phyloP scores from a whole-genome alignment of 306 rosid species.

The Ceratonia siliqua region DNA sequence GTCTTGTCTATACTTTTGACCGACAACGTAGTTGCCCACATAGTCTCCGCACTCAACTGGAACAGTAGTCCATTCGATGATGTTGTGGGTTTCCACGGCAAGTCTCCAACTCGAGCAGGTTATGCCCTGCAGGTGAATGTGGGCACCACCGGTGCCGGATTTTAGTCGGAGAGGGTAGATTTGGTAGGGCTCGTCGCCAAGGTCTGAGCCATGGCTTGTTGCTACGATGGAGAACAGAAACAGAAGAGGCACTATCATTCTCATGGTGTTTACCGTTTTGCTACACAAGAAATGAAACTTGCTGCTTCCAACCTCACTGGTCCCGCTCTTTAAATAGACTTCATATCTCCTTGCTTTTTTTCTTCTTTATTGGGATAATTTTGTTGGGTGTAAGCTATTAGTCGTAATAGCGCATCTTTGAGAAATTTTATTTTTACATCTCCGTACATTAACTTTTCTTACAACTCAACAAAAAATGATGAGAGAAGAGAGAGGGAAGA shows the following conservation, averaged over 20 bases:
- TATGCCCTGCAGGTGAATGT: neutral
- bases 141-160: conserved; percentile 26
- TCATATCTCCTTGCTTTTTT: no score
- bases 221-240: conserved; percentile 23
- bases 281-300: no score
- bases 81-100: conserved; percentile 49
- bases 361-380: no score
- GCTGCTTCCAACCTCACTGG: no score
- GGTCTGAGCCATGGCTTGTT: conserved; percentile 24
- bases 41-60: conserved; percentile 47
- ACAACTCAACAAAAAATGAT: no score
- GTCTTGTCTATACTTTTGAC: conserved; percentile 42
- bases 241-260: neutral
- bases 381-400: no score
- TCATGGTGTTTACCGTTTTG: no score
- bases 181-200: conserved; percentile 10
- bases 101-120: conserved; percentile 58
- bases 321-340: no score
- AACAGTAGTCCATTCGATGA: conserved; percentile 41
- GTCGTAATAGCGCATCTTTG: no score
- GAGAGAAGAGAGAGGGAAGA: no score
- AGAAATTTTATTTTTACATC: no score
- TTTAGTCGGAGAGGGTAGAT: conserved; percentile 41
- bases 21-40: conserved; percentile 48
- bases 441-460: no score